These are phyloP conservation scores for Scenedesmus sp. DNA, from an alignment of 163 green algal species.

Conservation along the genomic window DNA sequence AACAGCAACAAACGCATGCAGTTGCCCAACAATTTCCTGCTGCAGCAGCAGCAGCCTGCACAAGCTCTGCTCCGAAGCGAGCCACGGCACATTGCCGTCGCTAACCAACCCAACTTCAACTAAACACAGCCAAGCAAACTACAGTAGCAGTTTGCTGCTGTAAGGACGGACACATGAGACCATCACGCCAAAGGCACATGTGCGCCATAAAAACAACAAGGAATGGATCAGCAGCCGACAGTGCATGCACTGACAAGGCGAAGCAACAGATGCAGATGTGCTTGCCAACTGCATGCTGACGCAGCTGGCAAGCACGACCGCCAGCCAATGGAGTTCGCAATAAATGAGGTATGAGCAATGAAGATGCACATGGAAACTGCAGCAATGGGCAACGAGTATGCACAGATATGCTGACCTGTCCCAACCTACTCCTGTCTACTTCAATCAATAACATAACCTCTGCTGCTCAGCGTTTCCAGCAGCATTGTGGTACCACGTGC, in stretches of 20 bases:
- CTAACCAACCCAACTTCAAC: too few species aligned
- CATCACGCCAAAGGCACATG: neutral
- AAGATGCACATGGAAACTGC: neutral
- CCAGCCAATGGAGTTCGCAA: neutral
- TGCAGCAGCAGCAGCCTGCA: too few species aligned
- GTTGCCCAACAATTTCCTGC: too few species aligned
- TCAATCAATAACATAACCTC: neutral
- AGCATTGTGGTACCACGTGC: too few species aligned
- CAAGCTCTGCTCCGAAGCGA: too few species aligned
- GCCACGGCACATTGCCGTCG: too few species aligned
- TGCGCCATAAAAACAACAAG: neutral
- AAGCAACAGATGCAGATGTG: neutral
- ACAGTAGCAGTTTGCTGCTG: neutral
- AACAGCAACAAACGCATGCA: too few species aligned
- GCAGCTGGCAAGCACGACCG: neutral
- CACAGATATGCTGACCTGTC: too few species aligned
- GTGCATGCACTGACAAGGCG: neutral
- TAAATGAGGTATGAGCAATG: neutral
- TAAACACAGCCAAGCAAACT: neutral
- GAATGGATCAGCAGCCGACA: neutral
- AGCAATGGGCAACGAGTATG: too few species aligned
- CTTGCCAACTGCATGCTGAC: neutral
- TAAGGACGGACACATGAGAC: neutral
- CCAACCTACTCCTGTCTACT: too few species aligned
- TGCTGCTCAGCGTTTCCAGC: too few species aligned